Evolutionary conservation across 2,329 filamentous ascomycete genomes (phyloP), one percentile per base, ranked within the genome.

Genomic region (Xylariaceae sp.): DNA sequence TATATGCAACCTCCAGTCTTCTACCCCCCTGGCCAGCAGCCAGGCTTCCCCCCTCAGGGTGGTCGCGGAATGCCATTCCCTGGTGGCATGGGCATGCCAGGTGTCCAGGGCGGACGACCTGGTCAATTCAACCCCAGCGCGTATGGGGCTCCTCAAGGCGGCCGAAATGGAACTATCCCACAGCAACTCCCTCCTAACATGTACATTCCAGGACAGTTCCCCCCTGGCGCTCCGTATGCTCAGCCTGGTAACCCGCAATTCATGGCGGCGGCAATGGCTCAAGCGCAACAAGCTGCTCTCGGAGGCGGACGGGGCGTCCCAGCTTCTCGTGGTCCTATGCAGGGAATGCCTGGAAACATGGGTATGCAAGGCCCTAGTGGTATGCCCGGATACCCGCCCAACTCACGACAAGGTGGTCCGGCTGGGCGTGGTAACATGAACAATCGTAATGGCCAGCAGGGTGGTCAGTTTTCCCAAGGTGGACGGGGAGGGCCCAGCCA

Each of bases 1-100:
- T 91, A 83, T 82, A 93, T 96, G 83, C 90, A 91, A 73, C 86
- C 91, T 53, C 87, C 89, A 61, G 92, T 97, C 78, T 97, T 94
- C 83, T 96, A 96, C 73, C 88, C 87, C 59, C 89, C 91, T 62
- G 89, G 89, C 46, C 86, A 91, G 76, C 85, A 91, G 78, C 86
- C 87, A 60, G 81, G 81, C 56, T 88, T 87, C 78, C 79, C 87
- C 61, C 83, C 83, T 57, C 80, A 83, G 67, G 82, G 79, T 56
- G 83, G 85, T 52, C 84, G 85, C 56, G 85, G 84, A 50, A 84
- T 88, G 74, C 82, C 82, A 45, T 88, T 87, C 79, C 81, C 83
- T 29, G 81, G 47, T 18, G 51, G 77, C 51, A 84, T 88, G 76
- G 81, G 79, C 56, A 82, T 87, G 72, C 88, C 89, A 53, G 84